Evolutionary conservation across 1,139 yeast species (phyloP).

Genomic region (Lodderomyces oxycetoniae): DNA sequence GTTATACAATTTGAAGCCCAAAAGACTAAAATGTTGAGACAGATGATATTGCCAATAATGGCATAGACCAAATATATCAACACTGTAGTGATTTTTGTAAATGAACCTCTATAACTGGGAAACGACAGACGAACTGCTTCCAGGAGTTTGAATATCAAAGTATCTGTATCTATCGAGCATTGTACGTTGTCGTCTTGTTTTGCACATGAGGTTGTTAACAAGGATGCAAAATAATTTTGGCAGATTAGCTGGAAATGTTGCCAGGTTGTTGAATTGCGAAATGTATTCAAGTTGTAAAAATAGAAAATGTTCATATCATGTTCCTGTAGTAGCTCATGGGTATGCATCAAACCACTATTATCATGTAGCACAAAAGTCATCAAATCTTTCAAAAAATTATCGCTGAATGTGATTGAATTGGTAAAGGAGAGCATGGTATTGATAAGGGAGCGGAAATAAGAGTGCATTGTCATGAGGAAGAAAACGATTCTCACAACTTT

Average conservation of each 20-base stretch:
- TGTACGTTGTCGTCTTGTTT: constrained; percentile 4
- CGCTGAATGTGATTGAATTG: constrained; percentile 29
- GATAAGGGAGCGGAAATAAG: constrained; percentile 18
- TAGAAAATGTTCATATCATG: constrained; percentile 15
- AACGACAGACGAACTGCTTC: constrained; percentile 18
- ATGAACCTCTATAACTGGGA: constrained; percentile 8
- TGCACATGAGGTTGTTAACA: constrained; percentile 9
- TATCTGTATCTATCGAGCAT: constrained; percentile 10
- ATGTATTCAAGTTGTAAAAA: constrained; percentile 12
- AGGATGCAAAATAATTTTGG: constrained; percentile 8
- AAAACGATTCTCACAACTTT: constrained; percentile 17
- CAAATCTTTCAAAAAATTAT: constrained; percentile 26
- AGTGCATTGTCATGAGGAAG: constrained; percentile 19
- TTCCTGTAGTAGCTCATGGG: constrained; percentile 12
- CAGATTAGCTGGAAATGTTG: constrained; percentile 9
- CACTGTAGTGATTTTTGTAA: constrained; percentile 20
- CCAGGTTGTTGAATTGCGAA: constrained; percentile 7
- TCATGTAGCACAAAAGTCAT: constrained; percentile 25
- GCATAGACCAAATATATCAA: constrained; percentile 26
- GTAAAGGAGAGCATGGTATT: constrained; percentile 23
- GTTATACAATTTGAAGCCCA: constrained; percentile 11
- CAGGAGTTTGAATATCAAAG: constrained; percentile 29
- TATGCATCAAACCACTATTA: constrained; percentile 11
- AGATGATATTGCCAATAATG: constrained; percentile 27
- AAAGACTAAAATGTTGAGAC: constrained; percentile 22